Evolutionary conservation across 805 yeast species (phyloP).

Genomic region (Candida insectalens): DNA sequence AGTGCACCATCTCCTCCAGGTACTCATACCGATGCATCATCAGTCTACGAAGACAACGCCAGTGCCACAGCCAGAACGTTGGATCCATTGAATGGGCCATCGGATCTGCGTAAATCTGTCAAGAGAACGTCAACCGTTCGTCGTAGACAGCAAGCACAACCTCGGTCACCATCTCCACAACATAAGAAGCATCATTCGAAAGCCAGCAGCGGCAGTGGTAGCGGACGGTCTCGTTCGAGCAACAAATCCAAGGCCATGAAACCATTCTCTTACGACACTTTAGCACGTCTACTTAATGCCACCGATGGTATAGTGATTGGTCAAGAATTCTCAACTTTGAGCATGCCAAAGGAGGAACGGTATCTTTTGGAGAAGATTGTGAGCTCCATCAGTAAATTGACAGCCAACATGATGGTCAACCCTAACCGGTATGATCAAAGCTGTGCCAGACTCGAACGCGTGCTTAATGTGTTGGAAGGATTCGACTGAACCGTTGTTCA

Average conservation of each 20-base stretch:
- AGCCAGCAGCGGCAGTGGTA: constrained; percentile 7
- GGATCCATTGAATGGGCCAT: too few relatives aligned
- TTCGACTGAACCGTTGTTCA: constrained; percentile 32
- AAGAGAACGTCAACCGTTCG: too few relatives aligned
- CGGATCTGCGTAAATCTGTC: too few relatives aligned
- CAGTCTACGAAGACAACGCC: too few relatives aligned
- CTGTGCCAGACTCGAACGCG: constrained; percentile 66
- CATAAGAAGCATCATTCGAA: neutral
- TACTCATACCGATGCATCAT: too few relatives aligned
- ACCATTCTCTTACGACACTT: constrained; percentile 31
- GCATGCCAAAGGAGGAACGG: constrained; percentile 67
- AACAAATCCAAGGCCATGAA: constrained; percentile 19
- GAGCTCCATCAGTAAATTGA: constrained; percentile 74
- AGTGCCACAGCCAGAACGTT: too few relatives aligned
- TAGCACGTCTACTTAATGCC: constrained; percentile 43
- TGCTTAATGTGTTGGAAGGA: constrained; percentile 82
- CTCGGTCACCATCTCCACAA: too few relatives aligned
- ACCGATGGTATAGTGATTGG: constrained; percentile 56
- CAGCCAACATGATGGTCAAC: constrained; percentile 86
- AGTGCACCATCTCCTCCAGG: too few relatives aligned
- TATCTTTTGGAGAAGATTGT: constrained; percentile 76
- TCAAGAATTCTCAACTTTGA: constrained; percentile 64
- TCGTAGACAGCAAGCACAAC: too few relatives aligned
- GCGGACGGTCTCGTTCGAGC: too few relatives aligned
- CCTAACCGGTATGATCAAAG: constrained; percentile 76